Base-by-base conservation (phyloP, 257 asterid genomes). In the Nicotiana attenuata region DNA sequence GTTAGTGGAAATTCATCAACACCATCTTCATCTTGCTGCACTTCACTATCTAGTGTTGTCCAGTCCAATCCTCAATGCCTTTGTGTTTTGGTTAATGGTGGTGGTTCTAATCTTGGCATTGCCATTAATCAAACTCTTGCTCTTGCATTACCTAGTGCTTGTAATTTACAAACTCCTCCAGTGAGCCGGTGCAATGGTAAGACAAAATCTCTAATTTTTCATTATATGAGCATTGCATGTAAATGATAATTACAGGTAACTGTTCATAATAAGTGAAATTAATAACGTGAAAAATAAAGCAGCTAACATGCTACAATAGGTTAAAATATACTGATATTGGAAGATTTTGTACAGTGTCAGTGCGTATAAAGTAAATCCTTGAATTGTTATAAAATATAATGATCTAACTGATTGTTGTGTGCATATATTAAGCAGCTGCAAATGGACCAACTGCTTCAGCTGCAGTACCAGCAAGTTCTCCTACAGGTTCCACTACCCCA, bases 71-170 rank as follows among this genome's bases (percentile, higher is more conserved):
- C 92, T 0, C 87, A 31, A 26, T 90, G 93, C 77, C 88, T 90
- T 16, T 90, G 93, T 52, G 73, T 83, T 17, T 78, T 87, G 61
- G 81, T 90, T 5, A 88, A 82, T 7, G 88, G 84, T 3, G 83
- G 81, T 10, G 83, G 88, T 60, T 85, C 87, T 20, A 47, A 86
- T 15, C 71, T 83, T 5, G 93, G 91, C 13, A 15, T 86, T 53
- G 53, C 83, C 50, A 80, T 88, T 61, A 91, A 91, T 59, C 90
- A 85, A 65, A 89, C 95, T 82, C 91, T 89, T 31, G 95, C 95
- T 24, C 68, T 85, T 60, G 86, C 85, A 7, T 80, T 91, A 60
- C 93, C 94, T n/a, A 81, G 76, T 16, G 80, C 86, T 57, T 91
- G 95, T 52, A 86, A 87, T 4, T 85, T 91, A 31, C 86, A 59